Conservation (phyloP, 345 rosid species). For the Citrus trifoliata region DNA sequence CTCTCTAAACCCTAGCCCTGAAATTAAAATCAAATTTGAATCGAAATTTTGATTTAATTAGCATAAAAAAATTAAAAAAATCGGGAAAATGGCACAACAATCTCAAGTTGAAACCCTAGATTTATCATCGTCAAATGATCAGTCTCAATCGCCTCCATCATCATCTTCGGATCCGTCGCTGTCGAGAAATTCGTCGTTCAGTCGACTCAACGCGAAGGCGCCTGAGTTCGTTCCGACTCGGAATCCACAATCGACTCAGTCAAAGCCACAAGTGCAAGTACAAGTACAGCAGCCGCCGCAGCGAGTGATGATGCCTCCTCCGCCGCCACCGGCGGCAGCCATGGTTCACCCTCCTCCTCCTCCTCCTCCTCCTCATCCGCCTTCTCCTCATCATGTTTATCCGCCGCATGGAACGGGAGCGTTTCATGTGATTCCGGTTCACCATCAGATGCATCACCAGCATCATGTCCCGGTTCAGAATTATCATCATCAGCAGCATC, state of each 20-base stretch:
- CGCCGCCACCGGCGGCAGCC: conserved; percentile 36
- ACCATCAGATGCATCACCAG: conserved; percentile 29
- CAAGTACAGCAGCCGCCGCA: conserved; percentile 21
- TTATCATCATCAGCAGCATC: conserved; percentile 34
- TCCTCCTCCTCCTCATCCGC: conserved; percentile 23
- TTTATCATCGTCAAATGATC: conserved; percentile 6
- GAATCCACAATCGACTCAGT: conserved; percentile 25
- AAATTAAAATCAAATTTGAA: background rate
- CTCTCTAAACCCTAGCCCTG: background rate
- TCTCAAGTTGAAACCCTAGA: conserved; percentile 38
- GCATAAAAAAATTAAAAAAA: background rate
- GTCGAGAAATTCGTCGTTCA: conserved; percentile 43
- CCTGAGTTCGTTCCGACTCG: conserved; percentile 88
- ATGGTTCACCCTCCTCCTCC: too few species aligned
- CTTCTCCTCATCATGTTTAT: conserved; percentile 23
- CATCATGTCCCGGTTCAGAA: conserved; percentile 51
- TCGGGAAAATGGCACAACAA: conserved; percentile 22
- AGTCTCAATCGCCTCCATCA: background rate
- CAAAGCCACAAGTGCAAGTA: conserved; percentile 20
- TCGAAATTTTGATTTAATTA: background rate
- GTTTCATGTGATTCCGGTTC: conserved; percentile 56
- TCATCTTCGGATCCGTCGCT: conserved; percentile 20
- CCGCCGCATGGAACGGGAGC: conserved; percentile 22
- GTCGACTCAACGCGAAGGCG: conserved; percentile 88
- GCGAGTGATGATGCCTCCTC: conserved; percentile 37